These are phyloP conservation scores for Ophiostoma triangulosporum DNA, from an alignment of 2,329 filamentous ascomycete genomes.

Conservation along the genomic window DNA sequence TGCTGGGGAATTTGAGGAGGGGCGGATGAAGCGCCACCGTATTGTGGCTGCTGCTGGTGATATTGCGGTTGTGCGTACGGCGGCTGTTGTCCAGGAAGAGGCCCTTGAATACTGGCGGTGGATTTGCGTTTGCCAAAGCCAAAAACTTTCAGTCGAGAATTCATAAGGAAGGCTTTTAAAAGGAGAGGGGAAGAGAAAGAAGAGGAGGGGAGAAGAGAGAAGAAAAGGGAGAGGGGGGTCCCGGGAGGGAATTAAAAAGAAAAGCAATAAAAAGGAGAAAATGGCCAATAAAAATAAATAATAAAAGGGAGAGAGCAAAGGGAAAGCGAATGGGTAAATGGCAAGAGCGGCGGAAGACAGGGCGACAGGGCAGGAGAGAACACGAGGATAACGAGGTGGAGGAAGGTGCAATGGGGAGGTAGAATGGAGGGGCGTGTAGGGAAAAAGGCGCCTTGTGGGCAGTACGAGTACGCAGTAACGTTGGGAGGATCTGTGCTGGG, in stretches of 20 bases:
- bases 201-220: conserved; percentile 14
- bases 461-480: not conserved
- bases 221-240: not conserved
- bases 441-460: not conserved
- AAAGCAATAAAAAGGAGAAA: not conserved
- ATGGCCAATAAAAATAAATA: not conserved
- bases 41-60: conserved; percentile 9
- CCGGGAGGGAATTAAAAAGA: conserved; percentile 1
- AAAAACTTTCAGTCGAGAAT: conserved; percentile 66
- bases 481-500: not conserved
- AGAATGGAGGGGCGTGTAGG: not conserved
- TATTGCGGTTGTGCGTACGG: conserved; percentile 13
- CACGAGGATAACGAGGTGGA: not conserved
- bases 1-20: conserved; percentile 38
- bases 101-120: conserved; percentile 41
- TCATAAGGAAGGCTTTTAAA: conserved; percentile 41
- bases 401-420: not conserved
- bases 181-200: conserved; percentile 16
- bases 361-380: not conserved
- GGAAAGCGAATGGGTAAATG: not conserved
- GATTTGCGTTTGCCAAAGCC: conserved; percentile 73
- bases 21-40: conserved; percentile 16
- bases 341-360: too few relatives aligned
- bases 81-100: conserved; percentile 20
- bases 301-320: not conserved